Base-by-base conservation (phyloP, 2,329 filamentous ascomycete genomes). In the Pseudocercospora crystallina region DNA sequence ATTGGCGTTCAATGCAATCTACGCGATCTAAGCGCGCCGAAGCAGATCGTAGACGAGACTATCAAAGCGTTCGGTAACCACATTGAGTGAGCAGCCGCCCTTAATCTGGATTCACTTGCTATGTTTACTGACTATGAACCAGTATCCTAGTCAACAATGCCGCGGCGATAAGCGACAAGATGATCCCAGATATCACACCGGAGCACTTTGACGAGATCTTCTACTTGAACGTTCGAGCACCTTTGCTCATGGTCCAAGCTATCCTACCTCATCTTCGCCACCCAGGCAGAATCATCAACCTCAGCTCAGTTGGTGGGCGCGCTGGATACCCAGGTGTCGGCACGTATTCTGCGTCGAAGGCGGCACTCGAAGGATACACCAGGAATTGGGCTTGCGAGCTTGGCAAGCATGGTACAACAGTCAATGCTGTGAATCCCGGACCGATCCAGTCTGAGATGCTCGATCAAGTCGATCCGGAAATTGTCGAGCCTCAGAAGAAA, bases 341-440 rank as follows among this genome's bases (percentile, higher is more conserved):
- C 1, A 63, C 82, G 2, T 85, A 85, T 63, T 74, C 73, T 40
- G 76, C 78, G 0, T 79, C 76, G 4, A 85, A 85, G 61, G 80
- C 79, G 0, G 83, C 81, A 5, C 63, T 85, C 12, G 82, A 86
- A 63, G 80, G 76, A 0, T 64, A 85, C 47, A 85, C 83, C 8
- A 71, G 81, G 5, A 76, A 72, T 38, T 80, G 80, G 75, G 82
- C 83, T 0, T 72, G 73, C 0, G 82, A 86, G 65, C 68, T 85
- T 8, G 82, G 82, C 0, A 62, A 54, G 3, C 67, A 75, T 50
- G 80, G 82, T 0, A 80, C 80, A 51, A 85, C 82, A 0, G 82
- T 83, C 20, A 86, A 86, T 57, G 73, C 75, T 0, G 77, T 86
- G 2, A 77, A 77, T 14, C 81, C 82, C 0, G 83, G 83, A 0